These are phyloP conservation scores for Chlamydomonas applanata DNA, from an alignment of 139 green algal species.

Conservation along the genomic window DNA sequence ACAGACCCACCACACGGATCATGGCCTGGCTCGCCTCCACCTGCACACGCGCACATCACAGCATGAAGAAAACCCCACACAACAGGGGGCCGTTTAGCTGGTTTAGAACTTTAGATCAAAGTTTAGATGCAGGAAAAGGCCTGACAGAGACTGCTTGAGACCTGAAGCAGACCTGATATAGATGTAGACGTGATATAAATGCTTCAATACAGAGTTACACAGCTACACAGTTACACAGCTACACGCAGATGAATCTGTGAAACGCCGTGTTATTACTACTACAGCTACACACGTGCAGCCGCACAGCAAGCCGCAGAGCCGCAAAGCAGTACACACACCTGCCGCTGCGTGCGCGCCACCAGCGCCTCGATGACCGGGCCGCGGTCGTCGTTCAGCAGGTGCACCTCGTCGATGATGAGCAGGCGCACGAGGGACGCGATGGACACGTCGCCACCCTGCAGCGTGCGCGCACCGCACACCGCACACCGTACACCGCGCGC, in stretches of 20 bases:
- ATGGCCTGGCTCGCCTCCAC: conserved; percentile 94
- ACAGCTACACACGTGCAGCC: not conserved
- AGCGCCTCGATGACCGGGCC: conserved; percentile 98
- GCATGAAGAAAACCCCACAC: too few species aligned
- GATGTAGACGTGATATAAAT: too few species aligned
- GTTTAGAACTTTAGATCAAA: too few species aligned
- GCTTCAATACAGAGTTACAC: not conserved
- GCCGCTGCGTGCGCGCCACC: conserved; percentile 88
- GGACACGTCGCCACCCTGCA: conserved; percentile 64
- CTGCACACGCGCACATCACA: conserved; percentile 36
- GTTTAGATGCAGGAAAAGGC: too few species aligned
- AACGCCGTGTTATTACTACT: too few species aligned
- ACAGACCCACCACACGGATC: conserved; percentile 98
- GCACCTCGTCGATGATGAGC: conserved; percentile 94
- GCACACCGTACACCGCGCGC: too few species aligned
- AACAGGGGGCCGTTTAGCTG: too few species aligned
- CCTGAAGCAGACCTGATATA: too few species aligned
- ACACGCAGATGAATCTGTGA: too few species aligned
- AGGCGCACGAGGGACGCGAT: conserved; percentile 78
- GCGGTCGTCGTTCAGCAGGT: conserved; percentile 96
- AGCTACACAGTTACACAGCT: not conserved
- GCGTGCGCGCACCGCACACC: too few species aligned
- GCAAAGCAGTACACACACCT: conserved; percentile 49
- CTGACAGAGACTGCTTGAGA: too few species aligned
- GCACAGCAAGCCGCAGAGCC: not conserved